A percentile compares a stretch with the other conserved stretches of the same genome.
Evolutionary conservation across 139 green algal genomes (phyloP).

Genomic region (Closterium sp.): DNA sequence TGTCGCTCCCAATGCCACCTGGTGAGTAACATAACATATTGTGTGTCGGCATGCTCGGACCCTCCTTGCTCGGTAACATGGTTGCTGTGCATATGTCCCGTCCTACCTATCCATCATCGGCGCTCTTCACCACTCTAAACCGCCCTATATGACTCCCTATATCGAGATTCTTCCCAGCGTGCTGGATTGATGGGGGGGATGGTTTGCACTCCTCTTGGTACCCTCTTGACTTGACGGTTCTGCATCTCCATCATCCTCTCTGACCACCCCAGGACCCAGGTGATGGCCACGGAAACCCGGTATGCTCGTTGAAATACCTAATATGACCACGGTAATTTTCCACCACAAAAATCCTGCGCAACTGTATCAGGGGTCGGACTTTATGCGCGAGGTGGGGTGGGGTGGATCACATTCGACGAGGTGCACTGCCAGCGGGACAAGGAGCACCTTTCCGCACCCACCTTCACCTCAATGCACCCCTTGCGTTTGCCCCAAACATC

Average conservation of each 20-base stretch:
- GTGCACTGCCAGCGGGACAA: conserved; percentile 80
- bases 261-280: no score
- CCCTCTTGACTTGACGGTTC: neutral
- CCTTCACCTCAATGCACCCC: neutral
- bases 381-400: conserved; percentile 94
- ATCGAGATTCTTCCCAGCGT: neutral
- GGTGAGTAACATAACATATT: no score
- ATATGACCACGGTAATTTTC: conserved; percentile 99
- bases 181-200: neutral
- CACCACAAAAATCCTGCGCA: no score
- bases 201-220: no score
- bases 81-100: no score
- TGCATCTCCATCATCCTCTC: no score
- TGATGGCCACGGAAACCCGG: no score
- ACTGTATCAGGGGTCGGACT: conserved; percentile 73
- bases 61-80: no score
- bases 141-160: neutral
- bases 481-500: neutral
- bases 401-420: conserved; percentile 92
- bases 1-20: no score
- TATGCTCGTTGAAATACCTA: no score
- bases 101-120: neutral
- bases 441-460: conserved; percentile 70
- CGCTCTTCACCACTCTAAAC: neutral
- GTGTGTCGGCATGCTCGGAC: no score